phyloP scores from a whole-genome alignment of 2,329 filamentous ascomycete genomes.

The Didymella pomorum region DNA sequence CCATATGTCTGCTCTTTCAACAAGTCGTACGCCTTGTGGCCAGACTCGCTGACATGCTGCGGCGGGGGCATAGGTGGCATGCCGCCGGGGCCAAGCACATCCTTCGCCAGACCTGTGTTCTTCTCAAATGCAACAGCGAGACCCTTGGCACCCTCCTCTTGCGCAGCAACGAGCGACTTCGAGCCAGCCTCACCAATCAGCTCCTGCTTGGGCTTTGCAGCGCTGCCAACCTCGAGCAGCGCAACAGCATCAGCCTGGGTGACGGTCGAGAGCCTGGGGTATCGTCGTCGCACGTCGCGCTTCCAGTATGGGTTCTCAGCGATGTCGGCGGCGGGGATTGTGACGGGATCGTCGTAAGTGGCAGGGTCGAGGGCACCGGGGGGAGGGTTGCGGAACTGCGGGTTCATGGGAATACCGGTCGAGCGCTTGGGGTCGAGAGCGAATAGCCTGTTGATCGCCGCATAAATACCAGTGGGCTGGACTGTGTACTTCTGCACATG shows the following conservation, averaged over 20 bases:
- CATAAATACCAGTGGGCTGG: constrained; percentile 89
- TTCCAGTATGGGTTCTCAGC: constrained; percentile 97
- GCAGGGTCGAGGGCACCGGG: constrained; percentile 76
- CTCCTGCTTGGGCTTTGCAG: constrained; percentile 80
- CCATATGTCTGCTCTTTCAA: constrained; percentile 73
- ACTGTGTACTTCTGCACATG: constrained; percentile 87
- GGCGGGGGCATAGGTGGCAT: constrained; percentile 87
- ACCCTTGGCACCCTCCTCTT: constrained; percentile 75
- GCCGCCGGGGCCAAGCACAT: constrained; percentile 76
- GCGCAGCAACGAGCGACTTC: constrained; percentile 77
- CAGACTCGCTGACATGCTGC: constrained; percentile 62
- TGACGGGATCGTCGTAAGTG: constrained; percentile 82
- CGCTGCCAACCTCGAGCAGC: constrained; percentile 84
- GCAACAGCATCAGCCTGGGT: constrained; percentile 85
- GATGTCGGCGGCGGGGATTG: constrained; percentile 82
- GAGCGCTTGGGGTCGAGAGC: constrained; percentile 88
- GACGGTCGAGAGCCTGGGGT: constrained; percentile 81
- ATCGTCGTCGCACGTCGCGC: constrained; percentile 83
- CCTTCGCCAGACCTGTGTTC: constrained; percentile 61
- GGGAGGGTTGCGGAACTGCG: constrained; percentile 86
- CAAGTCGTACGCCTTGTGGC: constrained; percentile 75
- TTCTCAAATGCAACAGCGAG: constrained; percentile 78
- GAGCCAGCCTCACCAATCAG: constrained; percentile 76
- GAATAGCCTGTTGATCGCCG: constrained; percentile 77
- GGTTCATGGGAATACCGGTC: constrained; percentile 90